Evolutionary conservation across 192 early-diverging fungal genomes (phyloP), one percentile per base, ranked within the genome.

Genomic region (Haplosporangium gracile): DNA sequence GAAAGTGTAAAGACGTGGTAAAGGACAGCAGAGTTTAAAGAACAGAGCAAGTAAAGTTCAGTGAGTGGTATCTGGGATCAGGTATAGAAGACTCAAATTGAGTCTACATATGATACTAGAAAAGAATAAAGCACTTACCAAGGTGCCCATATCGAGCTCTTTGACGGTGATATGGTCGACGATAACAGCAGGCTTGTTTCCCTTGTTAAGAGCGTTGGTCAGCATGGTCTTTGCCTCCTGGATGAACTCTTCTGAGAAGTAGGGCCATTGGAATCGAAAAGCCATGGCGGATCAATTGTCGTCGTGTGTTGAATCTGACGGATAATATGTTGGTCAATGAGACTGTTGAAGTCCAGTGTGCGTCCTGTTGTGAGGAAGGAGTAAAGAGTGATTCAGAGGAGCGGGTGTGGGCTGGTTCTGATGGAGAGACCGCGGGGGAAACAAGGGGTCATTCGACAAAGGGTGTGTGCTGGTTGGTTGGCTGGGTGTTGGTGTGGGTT

Each of bases 251-350:
- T 90, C 87, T 81, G 93, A 94, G 89, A 99, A 99, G 34, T 92
- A 88, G 22, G 96, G 96, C 99, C 99, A 99, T 87, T 96, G 97
- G 89, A 99, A 97, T 84, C 95, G 96, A 91, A 99, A 99, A 34
- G 95, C 93, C 97, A 98, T 98, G 74, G 51, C 45, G 57, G 42
- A 74, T 34, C 43, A 80, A 26, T 51, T 51, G 49, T 65, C 60
- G 55, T 57, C 42, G 42, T 40, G 47, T 49, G 72, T 81, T 32
- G 65, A 34, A 34, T 70, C 49, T 32, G 68, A 63, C 55, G 55
- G 24, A 4, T 15, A 51, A 51, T 69, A 5, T 51, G 43, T 74
- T 51, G 22, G 6, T 3, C 7, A 11, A 24, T 11, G 65, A 26
- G 71, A 73, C 71, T 72, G 71, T 72, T 73, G 71, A 79, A 79